Evolutionary conservation across 371 early-diverging fungal genomes (phyloP), one percentile per base, ranked within the genome.

Genomic region (Thermomucor indicae-seudaticae): DNA sequence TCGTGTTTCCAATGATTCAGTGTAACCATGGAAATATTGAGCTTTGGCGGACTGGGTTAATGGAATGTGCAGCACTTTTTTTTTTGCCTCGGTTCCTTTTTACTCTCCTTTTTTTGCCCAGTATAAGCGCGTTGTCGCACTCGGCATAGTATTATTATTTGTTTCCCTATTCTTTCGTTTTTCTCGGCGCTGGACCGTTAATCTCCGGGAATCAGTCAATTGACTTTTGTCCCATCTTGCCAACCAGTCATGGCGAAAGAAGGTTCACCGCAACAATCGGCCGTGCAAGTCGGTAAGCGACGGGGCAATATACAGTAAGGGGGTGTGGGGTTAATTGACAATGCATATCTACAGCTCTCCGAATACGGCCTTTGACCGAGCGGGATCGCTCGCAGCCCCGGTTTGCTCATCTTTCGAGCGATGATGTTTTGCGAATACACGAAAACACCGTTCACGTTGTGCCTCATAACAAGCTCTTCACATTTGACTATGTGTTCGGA

Each of bases 401-500:
- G 27, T 68, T 60, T 59, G 66, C 66, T 12, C 62, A 66, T 44
- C 43, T 58, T 20, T 37, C 49, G 24, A 57, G 49, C 27, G 54
- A 62, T 27, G 71, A 75, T 51, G 59, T 64, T 8, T 51, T 75
- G 20, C 57, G 57, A 48, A 55, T 65, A 8, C 62, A 62, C 31
- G 72, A 69, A 14, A 67, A 67, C 12, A 66, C 69, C 10, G 64
- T 75, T 8, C 65, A 69, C 32, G 61, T 75, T 23, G 62, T 71
- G 14, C 55, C 75, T 11, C 70, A 68, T 37, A 66, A 65, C 47
- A 71, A 71, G 46, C 46, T 62, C 6, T 75, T 75, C 48, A 71
- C 69, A 3, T 75, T 67, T 49, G 75, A 75, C 47, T 65, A 71
- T 66, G 72, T 75, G 0, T 75, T 75, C 60, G 67, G 72, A 1